Conservation (phyloP, 2,329 filamentous ascomycete species). For the Trichocomaceae sp. region DNA sequence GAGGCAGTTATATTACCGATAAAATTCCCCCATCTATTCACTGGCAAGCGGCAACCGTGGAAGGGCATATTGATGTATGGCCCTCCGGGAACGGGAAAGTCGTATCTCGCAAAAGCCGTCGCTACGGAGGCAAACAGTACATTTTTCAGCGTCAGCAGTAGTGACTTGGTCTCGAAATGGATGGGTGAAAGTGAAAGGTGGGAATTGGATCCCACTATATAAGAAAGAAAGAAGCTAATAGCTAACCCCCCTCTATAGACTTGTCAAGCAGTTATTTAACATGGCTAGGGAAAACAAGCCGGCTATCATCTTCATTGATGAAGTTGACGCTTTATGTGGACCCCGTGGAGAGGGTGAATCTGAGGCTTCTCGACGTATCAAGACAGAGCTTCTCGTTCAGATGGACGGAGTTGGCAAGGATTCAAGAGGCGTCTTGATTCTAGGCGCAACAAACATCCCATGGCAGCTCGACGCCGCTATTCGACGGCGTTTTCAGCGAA, state of each 20-base stretch:
- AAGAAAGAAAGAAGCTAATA: not conserved
- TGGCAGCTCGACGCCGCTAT: slow-evolving; percentile 98
- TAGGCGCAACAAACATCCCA: slow-evolving; percentile 96
- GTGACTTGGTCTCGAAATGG: slow-evolving; percentile 97
- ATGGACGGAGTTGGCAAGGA: slow-evolving; percentile 99
- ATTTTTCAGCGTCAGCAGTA: slow-evolving; percentile 97
- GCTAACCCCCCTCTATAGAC: slow-evolving; percentile 42
- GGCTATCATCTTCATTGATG: slow-evolving; percentile 97
- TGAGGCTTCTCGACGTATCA: slow-evolving; percentile 93
- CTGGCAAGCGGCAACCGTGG: slow-evolving; percentile 94
- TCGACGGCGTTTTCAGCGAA: slow-evolving; percentile 86
- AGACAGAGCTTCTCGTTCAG: slow-evolving; percentile 95
- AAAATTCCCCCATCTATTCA: slow-evolving; percentile 95
- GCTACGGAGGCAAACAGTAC: slow-evolving; percentile 98
- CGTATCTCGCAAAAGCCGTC: slow-evolving; percentile 93
- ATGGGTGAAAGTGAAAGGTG: slow-evolving; percentile 99
- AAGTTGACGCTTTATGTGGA: slow-evolving; percentile 93
- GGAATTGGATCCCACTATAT: not conserved
- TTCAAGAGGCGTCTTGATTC: slow-evolving; percentile 83
- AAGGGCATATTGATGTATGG: slow-evolving; percentile 96
- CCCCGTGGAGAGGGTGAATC: slow-evolving; percentile 92
- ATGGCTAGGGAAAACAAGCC: slow-evolving; percentile 98
- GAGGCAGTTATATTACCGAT: slow-evolving; percentile 97
- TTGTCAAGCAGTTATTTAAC: slow-evolving; percentile 93
- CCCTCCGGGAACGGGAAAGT: slow-evolving; percentile 94